Base-by-base conservation (phyloP, 495 filamentous ascomycete species). In the Patellaria atrata region DNA sequence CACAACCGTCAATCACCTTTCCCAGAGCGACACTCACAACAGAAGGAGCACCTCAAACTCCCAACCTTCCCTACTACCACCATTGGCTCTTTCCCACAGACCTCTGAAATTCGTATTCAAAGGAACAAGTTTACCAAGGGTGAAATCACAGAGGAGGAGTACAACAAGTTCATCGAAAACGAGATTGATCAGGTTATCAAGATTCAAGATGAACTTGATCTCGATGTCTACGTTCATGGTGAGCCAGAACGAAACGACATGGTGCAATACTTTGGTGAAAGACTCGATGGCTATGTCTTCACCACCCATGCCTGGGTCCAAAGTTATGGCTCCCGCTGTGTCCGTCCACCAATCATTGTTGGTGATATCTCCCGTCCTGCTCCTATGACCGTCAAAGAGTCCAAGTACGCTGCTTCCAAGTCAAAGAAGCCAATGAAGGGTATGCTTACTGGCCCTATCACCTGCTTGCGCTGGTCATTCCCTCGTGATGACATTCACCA, bases 221-320 rank as follows among this genome's bases (percentile, higher is more conserved):
- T 97, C 14, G 89, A 96, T 52, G 91, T 97, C 53, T 78, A 80
- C 54, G 89, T 97, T 41, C 89, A 97, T 67, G 89, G 89, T 54
- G 89, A 97, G 70, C 87, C 89, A 32, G 89, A 97, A 71, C 83
- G 89, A 61, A 96, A 96, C 64, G 89, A 97, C 75, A 97, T 97
- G 89, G 89, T 97, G 25, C 89, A 97, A 63, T 97, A 94, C 75
- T 97, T 97, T 54, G 89, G 89, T 60, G 89, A 97, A 73, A 77
- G 85, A 46, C 71, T 97, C 28, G 75, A 83, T 44, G 89, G 89
- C 56, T 97, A 96, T 62, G 84, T 84, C 53, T 97, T 97, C 74
- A 97, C 89, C 56, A 96, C 85, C 56, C 81, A 94, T 64, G 89
- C 79, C 48, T 97, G 89, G 89, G 89, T 97, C 27, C 89, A 97